phyloP scores from a whole-genome alignment of 1,139 yeast genomes.

The Arxiozyma slooffiae region DNA sequence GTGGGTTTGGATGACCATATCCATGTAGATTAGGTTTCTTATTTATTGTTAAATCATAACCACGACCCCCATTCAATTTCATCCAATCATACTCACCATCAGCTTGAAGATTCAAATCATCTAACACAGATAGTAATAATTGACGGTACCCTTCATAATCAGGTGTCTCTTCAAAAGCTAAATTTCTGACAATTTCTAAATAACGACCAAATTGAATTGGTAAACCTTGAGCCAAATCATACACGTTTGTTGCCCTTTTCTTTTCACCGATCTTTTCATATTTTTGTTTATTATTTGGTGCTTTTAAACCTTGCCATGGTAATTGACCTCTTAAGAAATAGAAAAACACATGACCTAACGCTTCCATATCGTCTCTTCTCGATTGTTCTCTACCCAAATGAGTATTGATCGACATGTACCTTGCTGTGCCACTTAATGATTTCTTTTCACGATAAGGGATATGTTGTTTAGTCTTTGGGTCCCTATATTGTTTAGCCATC shows the following conservation, averaged over 20 bases:
- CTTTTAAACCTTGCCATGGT: conserved; percentile 97
- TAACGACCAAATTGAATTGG: conserved; percentile 76
- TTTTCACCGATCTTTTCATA: conserved; percentile 76
- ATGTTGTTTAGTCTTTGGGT: conserved; percentile 90
- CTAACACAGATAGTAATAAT: conserved; percentile 52
- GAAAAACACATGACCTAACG: conserved; percentile 88
- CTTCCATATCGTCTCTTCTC: conserved; percentile 93
- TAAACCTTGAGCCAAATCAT: conserved; percentile 57
- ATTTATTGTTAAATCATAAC: conserved; percentile 73
- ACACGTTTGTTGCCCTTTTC: conserved; percentile 60
- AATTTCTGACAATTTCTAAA: conserved; percentile 57
- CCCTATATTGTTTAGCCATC: conserved; percentile 89
- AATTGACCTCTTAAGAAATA: conserved; percentile 91
- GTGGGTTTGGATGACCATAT: conserved; percentile 62
- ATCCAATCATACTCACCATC: conserved; percentile 79
- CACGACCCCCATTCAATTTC: conserved; percentile 70
- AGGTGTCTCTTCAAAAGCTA: conserved; percentile 69
- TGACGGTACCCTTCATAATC: conserved; percentile 66
- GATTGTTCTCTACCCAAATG: conserved; percentile 96
- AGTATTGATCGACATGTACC: conserved; percentile 91
- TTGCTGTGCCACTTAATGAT: conserved; percentile 93
- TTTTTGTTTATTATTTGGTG: conserved; percentile 73
- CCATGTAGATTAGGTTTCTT: conserved; percentile 77
- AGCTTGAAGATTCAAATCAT: conserved; percentile 44
- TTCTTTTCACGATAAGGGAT: conserved; percentile 95